Evolutionary conservation across 257 asterid genomes (phyloP).

Genomic region (Nicotiana tomentosiformis): DNA sequence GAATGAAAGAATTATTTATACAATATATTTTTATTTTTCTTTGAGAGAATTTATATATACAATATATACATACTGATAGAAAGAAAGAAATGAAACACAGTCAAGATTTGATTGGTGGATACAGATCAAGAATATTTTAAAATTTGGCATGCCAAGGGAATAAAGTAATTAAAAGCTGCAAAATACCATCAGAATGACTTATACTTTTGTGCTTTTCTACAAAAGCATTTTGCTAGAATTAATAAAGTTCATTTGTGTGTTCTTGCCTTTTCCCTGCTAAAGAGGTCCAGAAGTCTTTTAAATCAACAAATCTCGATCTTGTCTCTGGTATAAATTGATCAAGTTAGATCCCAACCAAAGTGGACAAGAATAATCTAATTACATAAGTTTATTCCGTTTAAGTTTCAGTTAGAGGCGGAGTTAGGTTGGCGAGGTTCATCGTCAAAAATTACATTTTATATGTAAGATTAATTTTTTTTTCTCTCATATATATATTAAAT

Average conservation of each 20-base stretch:
- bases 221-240: slow-evolving; percentile 4
- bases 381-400: too few relatives aligned
- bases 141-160: background rate
- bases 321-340: background rate
- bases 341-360: too few relatives aligned
- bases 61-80: background rate
- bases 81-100: background rate
- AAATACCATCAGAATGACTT: slow-evolving; percentile 14
- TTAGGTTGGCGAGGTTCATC: too few relatives aligned
- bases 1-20: background rate
- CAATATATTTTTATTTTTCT: background rate
- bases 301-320: background rate
- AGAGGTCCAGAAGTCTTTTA: slow-evolving; percentile 8
- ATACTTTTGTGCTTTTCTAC: slow-evolving; percentile 13
- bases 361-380: too few relatives aligned
- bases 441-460: too few relatives aligned
- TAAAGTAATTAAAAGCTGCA: slow-evolving; percentile 25
- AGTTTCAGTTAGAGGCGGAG: too few relatives aligned
- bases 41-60: too few relatives aligned
- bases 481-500: too few relatives aligned
- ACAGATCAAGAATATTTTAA: slow-evolving; percentile 27
- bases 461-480: too few relatives aligned
- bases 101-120: slow-evolving; percentile 34
- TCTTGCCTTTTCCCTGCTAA: slow-evolving; percentile 23
- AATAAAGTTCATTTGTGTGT: slow-evolving; percentile 1